Evolutionary conservation across 169 alveolate species (phyloP), one percentile per base, ranked within the genome.

Genomic region (Ichthyophthirius multifiliis): DNA sequence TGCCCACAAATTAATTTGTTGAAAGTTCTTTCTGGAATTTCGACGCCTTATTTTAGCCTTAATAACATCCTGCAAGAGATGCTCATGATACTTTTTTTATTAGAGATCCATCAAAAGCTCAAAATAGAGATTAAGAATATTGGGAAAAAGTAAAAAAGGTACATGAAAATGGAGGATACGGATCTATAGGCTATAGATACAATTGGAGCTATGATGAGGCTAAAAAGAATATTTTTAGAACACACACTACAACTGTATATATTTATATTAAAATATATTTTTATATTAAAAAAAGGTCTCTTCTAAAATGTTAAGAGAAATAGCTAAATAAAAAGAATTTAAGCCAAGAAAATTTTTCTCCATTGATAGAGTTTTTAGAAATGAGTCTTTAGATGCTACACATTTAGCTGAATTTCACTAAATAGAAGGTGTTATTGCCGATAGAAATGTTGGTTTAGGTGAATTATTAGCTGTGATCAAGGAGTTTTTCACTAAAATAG

Each of bases 351-450:
- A 97, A 93, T 98, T 94, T 92, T 99, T 98, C 93, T 96, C 99
- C 46, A 98, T 99, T 74, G 99, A 99, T 91, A 93, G 99, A 55
- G 99, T 99, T 23, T 99, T 98, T 94, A 93, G 99, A 82, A 99
- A 99, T 89, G 99, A 99, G 89, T 96, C 98, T 48, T 93, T 98
- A 34, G 99, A 99, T 87, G 98, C 99, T 18, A 99, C 99, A 5
- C 99, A 99, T 90, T 94, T 99, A 63, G 99, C 99, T 31, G 99
- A 99, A 91, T 99, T 99, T 94, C 99, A 99, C 88, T 99, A 99
- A 92, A 95, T 94, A 62, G 62, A 90, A 89, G 81, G 93, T 67
- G 74, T 98, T 63, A 94, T 98, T 46, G 96, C 97, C 41, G 99
- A 97, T 75, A 90, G 93, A 74, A 93, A 96, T 65, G 88, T 97